Conservation (phyloP, 352 stramenopile genomes). For the Phytophthora rubi region DNA sequence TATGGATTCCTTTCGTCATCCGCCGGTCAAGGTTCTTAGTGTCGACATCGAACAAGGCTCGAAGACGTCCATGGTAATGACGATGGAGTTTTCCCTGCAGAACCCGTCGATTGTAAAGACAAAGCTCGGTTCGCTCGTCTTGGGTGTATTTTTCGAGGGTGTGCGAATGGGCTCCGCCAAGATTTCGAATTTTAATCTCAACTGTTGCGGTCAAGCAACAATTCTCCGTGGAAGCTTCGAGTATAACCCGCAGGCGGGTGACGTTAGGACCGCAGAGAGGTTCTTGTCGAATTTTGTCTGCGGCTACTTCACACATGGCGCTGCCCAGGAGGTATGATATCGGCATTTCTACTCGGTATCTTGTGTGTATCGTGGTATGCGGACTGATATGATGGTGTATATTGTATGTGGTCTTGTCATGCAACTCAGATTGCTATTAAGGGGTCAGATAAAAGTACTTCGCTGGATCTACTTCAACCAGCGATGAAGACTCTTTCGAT, state of each 20-base stretch:
- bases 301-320: conserved; percentile 77
- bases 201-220: conserved; percentile 66
- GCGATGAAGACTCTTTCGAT: conserved; percentile 65
- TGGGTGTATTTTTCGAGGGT: conserved; percentile 60
- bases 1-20: conserved; percentile 76
- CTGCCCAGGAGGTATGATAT: conserved; percentile 61
- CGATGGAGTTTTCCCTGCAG: conserved; percentile 71
- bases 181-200: conserved; percentile 69
- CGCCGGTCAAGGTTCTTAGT: conserved; percentile 62
- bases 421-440: conserved; percentile 67
- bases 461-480: conserved; percentile 67
- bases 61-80: conserved; percentile 54
- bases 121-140: conserved; percentile 54
- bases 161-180: conserved; percentile 62
- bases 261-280: conserved; percentile 41
- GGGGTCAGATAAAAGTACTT: conserved; percentile 58
- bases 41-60: conserved; percentile 73
- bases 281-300: conserved; percentile 90
- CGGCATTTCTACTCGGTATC: neutral
- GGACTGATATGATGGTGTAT: conserved; percentile 5
- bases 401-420: neutral
- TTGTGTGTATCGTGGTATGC: neutral
- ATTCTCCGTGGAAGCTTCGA: conserved; percentile 64
- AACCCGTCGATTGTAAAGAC: conserved; percentile 80
- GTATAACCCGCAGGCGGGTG: conserved; percentile 49